phyloP scores from a whole-genome alignment of 2,329 filamentous ascomycete genomes.

The Colletotrichum lupini region DNA sequence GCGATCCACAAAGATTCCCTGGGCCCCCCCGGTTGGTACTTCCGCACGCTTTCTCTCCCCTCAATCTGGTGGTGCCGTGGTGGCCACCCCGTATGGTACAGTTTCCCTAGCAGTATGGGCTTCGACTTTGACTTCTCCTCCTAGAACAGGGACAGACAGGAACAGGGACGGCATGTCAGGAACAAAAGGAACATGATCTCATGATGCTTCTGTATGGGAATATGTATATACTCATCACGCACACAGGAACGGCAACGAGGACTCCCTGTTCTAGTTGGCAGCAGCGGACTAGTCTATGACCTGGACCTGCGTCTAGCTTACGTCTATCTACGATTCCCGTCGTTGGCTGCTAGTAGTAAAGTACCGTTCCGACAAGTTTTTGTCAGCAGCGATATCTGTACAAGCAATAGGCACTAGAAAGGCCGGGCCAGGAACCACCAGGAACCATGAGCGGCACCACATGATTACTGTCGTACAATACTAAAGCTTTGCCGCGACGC shows the following conservation, averaged over 20 bases:
- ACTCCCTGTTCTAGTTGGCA: background rate
- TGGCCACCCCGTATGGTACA: background rate
- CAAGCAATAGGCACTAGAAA: background rate
- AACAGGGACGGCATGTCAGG: too few relatives aligned
- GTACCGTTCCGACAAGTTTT: background rate
- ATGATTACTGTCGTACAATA: background rate
- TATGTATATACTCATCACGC: too few relatives aligned
- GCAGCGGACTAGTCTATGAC: too few relatives aligned
- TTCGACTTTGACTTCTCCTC: background rate
- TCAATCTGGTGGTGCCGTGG: background rate
- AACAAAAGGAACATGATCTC: conserved; percentile 1
- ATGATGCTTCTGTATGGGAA: too few relatives aligned
- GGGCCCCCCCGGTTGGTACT: conserved; percentile 22
- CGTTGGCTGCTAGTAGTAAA: background rate
- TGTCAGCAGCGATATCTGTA: background rate
- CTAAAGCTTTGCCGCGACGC: background rate
- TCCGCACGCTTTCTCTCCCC: conserved; percentile 6
- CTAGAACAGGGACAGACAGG: background rate
- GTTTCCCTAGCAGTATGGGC: background rate
- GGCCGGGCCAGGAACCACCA: background rate
- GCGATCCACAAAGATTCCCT: conserved; percentile 16
- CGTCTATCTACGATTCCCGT: too few relatives aligned
- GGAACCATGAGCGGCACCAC: background rate
- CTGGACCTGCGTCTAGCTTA: too few relatives aligned
- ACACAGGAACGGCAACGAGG: background rate